Conservation (phyloP, 495 filamentous ascomycete genomes). For the Cercophora samala region DNA sequence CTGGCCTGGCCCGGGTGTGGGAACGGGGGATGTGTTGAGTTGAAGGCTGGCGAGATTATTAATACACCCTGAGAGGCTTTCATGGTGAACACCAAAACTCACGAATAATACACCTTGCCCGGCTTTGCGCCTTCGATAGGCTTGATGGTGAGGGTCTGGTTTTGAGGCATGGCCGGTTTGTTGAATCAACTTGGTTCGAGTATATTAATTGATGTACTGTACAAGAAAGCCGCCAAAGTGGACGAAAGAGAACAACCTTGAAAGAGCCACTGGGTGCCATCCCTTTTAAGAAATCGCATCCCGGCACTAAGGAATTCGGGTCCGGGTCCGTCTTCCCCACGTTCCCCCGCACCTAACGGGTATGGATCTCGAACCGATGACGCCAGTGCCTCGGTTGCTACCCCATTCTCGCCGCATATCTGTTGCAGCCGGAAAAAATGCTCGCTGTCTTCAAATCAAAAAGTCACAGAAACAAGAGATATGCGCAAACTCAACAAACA, state of each 20-base stretch:
- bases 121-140: constrained; percentile 62
- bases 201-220: constrained; percentile 1
- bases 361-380: constrained; percentile 14
- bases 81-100: constrained; percentile 23
- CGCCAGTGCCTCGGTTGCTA: constrained; percentile 26
- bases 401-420: background rate
- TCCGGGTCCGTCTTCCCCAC: constrained; percentile 1
- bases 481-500: constrained; percentile 15
- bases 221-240: background rate
- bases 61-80: background rate
- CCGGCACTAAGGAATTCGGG: background rate
- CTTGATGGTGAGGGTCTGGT: constrained; percentile 42
- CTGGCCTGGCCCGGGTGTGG: constrained; percentile 59
- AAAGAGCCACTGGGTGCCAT: background rate
- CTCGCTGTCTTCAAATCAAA: background rate
- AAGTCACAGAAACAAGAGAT: background rate
- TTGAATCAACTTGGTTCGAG: constrained; percentile 11
- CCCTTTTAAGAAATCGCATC: background rate
- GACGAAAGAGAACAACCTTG: background rate
- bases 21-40: constrained; percentile 55
- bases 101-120: constrained; percentile 82
- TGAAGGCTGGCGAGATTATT: constrained; percentile 50
- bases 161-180: constrained; percentile 38
- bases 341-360: constrained; percentile 20
- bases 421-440: background rate